These are phyloP conservation scores for Phytophthora vignae DNA, from an alignment of 352 stramenopile species.

Conservation along the genomic window DNA sequence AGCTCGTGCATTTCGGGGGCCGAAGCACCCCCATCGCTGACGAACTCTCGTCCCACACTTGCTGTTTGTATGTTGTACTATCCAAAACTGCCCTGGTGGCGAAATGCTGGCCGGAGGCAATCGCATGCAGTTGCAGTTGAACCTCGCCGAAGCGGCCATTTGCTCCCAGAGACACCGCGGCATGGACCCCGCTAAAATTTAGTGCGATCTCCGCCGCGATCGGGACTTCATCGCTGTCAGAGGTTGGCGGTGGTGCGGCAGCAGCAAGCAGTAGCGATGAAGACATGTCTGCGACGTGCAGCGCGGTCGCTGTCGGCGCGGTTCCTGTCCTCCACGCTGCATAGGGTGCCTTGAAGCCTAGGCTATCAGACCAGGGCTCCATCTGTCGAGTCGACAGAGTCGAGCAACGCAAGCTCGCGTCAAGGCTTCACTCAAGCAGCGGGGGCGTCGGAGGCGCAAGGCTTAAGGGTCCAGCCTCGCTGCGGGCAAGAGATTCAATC, in stretches of 20 bases:
- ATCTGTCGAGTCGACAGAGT: background rate
- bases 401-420: background rate
- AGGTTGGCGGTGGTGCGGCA: background rate
- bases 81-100: too few species aligned
- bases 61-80: background rate
- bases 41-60: constrained; percentile 6
- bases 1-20: background rate
- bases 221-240: background rate
- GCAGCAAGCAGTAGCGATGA: background rate
- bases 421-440: background rate
- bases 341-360: background rate
- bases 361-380: background rate
- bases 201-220: constrained; percentile 12
- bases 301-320: background rate
- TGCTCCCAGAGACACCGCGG: constrained; percentile 1
- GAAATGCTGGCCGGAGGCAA: background rate
- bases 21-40: constrained; percentile 2
- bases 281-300: background rate
- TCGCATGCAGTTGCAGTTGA: constrained; percentile 8
- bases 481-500: constrained; percentile 16
- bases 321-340: background rate
- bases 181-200: constrained; percentile 9
- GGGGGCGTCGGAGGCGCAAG: background rate
- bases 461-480: background rate
- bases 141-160: background rate